Base-by-base conservation (phyloP, 75 land plant genomes). In the Pseudotsuga menziesii region DNA sequence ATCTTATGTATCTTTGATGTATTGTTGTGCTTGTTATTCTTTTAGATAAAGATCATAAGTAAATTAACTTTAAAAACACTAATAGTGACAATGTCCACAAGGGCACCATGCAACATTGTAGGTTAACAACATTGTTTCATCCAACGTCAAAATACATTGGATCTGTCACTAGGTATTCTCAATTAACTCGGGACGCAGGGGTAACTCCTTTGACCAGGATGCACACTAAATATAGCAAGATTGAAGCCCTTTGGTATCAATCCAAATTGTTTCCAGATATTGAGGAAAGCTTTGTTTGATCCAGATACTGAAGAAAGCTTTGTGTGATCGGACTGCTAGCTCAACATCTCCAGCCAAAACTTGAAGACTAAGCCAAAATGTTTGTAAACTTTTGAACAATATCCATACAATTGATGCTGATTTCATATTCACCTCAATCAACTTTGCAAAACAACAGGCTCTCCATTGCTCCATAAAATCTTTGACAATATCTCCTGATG, bases 241-340 rank as follows among this genome's bases (percentile, higher is more conserved):
- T 94, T 97, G 80, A 97, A 97, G 48, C 99, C 99, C 78, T 94
- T 98, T 25, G 99, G 98, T 36, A 98, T 94, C 82, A 97, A 97
- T 12, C 99, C 98, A 85, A 88, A 97, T 61, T 76, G 90, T 81
- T 97, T 92, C 99, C 99, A 97, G 41, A 97, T 98, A 85, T 92
- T 89, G 76, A 92, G 92, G 76, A 97, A 94, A 27, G 99, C 99
- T n/a, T 76, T 84, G 80, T 94, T 98, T 9, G 99, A n/a, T n/a
- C n/a, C n/a, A n/a, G n/a, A n/a, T n/a, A n/a, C n/a, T n/a, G n/a
- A n/a, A n/a, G n/a, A n/a, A n/a, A n/a, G n/a, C n/a, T n/a, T n/a
- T n/a, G n/a, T n/a, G n/a, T n/a, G n/a, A 94, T 48, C 92, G 89
- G 70, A 89, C 83, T 77, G 98, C 98, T 77, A 98, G 99, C 57